Base-by-base conservation (phyloP, 1,139 yeast species). In the Kodamaea alishanica region DNA sequence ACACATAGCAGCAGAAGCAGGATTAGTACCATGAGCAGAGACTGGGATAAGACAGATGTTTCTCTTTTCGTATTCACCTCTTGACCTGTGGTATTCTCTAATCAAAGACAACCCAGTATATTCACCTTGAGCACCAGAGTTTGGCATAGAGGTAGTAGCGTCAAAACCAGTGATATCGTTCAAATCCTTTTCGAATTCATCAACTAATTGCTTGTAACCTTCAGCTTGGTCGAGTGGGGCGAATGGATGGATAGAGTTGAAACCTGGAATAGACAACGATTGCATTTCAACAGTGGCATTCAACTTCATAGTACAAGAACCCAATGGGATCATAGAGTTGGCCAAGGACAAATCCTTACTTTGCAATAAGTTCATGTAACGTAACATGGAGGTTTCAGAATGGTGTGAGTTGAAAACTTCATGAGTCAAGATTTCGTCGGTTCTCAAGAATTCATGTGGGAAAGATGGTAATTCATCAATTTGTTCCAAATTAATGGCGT, bases 121-220 rank as follows among this genome's bases (percentile, higher is more conserved):
- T 66, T 92, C 98, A 62, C 98, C 98, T 65, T 90, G 96, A 31
- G 98, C 98, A 51, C 98, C 98, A 34, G 97, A 87, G 63, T 92
- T 92, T 48, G 98, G 98, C 81, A 89, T 95, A 43, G 87, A 70
- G 6, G 97, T 86, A 22, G 95, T 84, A 32, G 89, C 94, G 48
- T 82, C 87, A 55, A 92, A 88, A 0, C 97, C 97, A n/a, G 98
- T 92, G 48, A 92, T 90, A 49, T 85, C 89, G 43, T 92, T 88
- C 51, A 92, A 72, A 61, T 92, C 97, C 39, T 73, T 70, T 61
- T 87, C 96, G 35, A 92, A 77, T 57, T 87, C 95, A 31, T 65
- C 62, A 37, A 89, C 77, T 44, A 92, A 67, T 57, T 84, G 82
- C 49, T 75, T 64, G 63, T 92, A 92, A 33, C 98, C 98, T 50